A percentile compares a stretch with the other conserved stretches of the same genome.
phyloP scores from a whole-genome alignment of 495 filamentous ascomycete species.

The Penicillium coprophilum region DNA sequence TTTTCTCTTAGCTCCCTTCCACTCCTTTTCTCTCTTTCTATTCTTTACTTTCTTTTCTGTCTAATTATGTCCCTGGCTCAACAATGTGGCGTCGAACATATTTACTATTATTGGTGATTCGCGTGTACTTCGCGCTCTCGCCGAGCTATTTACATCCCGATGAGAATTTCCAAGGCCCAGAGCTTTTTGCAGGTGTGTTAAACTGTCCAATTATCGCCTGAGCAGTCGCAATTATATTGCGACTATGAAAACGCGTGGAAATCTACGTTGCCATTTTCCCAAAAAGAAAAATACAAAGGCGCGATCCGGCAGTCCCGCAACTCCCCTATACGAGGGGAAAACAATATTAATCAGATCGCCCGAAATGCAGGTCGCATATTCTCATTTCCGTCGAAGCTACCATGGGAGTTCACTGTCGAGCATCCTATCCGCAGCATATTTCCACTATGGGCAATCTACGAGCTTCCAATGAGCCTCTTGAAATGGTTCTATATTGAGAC shows the following conservation, averaged over 20 bases:
- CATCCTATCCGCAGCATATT: slow-evolving; percentile 91
- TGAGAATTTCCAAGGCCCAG: slow-evolving; percentile 97
- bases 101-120: slow-evolving; percentile 77
- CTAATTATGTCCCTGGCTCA: slow-evolving; percentile 26
- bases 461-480: slow-evolving; percentile 84
- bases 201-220: background rate
- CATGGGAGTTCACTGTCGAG: slow-evolving; percentile 92
- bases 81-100: slow-evolving; percentile 91
- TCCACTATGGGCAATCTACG: slow-evolving; percentile 92
- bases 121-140: slow-evolving; percentile 89
- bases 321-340: slow-evolving; percentile 15
- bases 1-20: slow-evolving; percentile 8
- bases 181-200: slow-evolving; percentile 88
- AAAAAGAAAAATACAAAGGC: slow-evolving; percentile 1
- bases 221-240: slow-evolving; percentile 1
- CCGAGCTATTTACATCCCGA: slow-evolving; percentile 98
- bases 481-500: slow-evolving; percentile 78
- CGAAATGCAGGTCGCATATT: slow-evolving; percentile 74
- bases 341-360: slow-evolving; percentile 7
- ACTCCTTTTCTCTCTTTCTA: slow-evolving; percentile 10
- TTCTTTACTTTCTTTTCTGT: slow-evolving; percentile 11
- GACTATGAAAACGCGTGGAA: background rate
- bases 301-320: slow-evolving; percentile 13
- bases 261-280: background rate
- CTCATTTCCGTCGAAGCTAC: slow-evolving; percentile 76